Percentiles rank a stretch among this genome's conserved stretches.
Conservation (phyloP, 139 green algal genomes). For the Closterium sp. region DNA sequence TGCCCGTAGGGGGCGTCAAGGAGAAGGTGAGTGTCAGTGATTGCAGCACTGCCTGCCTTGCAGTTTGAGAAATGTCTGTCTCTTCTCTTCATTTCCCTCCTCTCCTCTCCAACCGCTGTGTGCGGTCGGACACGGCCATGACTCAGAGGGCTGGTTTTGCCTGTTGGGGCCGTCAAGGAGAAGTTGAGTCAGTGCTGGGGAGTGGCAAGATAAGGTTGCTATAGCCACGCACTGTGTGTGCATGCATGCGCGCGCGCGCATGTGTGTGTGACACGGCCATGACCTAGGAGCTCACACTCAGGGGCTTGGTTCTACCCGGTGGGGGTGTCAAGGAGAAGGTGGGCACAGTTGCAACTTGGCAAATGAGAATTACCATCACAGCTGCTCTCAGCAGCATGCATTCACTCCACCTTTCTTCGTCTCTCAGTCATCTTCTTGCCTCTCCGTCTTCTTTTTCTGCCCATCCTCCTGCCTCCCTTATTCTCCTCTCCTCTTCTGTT, state of each 20-base stretch:
- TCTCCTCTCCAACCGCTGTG: background rate
- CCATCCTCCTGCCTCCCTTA: background rate
- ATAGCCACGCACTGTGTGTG: too few relatives aligned
- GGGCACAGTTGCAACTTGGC: too few relatives aligned
- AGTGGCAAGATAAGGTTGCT: too few relatives aligned
- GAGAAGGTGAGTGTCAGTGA: constrained; percentile 44
- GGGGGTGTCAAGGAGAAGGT: too few relatives aligned
- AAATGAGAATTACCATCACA: too few relatives aligned
- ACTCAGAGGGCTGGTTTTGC: background rate
- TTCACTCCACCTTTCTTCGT: background rate
- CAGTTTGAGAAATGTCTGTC: too few relatives aligned
- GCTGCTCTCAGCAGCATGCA: too few relatives aligned
- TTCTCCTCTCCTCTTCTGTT: background rate
- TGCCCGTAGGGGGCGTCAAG: constrained; percentile 66
- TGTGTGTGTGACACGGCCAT: background rate
- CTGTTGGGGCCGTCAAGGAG: too few relatives aligned
- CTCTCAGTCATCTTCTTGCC: background rate
- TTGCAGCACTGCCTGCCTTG: too few relatives aligned
- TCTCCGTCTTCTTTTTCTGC: background rate
- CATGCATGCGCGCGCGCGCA: too few relatives aligned
- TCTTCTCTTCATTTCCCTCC: too few relatives aligned
- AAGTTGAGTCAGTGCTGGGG: background rate
- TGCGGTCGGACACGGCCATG: constrained; percentile 19
- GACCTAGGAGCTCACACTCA: background rate
- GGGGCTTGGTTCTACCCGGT: background rate